Evolutionary conservation across 2,329 filamentous ascomycete species (phyloP), one percentile per base, ranked within the genome.

Genomic region (Microcyclosporella mali): DNA sequence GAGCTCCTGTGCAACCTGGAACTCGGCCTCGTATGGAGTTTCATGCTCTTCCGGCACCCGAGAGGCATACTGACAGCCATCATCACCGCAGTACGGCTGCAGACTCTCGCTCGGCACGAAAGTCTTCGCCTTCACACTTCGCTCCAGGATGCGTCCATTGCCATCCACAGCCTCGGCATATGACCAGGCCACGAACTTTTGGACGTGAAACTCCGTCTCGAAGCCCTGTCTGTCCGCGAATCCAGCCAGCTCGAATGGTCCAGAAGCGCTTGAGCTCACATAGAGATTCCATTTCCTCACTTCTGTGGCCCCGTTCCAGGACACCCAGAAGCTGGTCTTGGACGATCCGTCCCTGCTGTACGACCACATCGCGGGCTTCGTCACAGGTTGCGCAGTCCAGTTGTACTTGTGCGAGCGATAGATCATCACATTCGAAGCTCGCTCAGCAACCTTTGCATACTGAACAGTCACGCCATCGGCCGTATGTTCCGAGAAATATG

Each of bases 331-430:
- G 56, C 61, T 16, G 50, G 50, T 48, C 14, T 41, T 36, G 1
- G 55, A 53, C 6, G 56, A 47, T 3, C 62, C 61, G 14, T 56
- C 57, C 35, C 37, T 50, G 42, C 67, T 67, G 49, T 57, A 65
- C 3, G 65, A 59, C 57, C 57, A 64, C 11, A 65, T 43, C 47
- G 43, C 61, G 37, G 60, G 66, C 14, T 66, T 70, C n/a, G 59
- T 63, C 0, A 59, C 37, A 2, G 75, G 74, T 9, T 63, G 56
- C 0, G 71, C 74, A 2, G 67, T 66, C 74, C 77, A 82, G 41
- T 70, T 63, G 49, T 67, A 71, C 53, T 74, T 75, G 58, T 73
- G 73, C 2, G 69, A 70, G 25, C 77, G 70, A 52, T 81, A 81
- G 40, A 72, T 76, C 53, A 73, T 68, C 2, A 74, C 68, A 52